These are phyloP conservation scores for Cystobasidium pallidum DNA, from an alignment of 1,284 basidiomycete genomes.

Conservation along the genomic window DNA sequence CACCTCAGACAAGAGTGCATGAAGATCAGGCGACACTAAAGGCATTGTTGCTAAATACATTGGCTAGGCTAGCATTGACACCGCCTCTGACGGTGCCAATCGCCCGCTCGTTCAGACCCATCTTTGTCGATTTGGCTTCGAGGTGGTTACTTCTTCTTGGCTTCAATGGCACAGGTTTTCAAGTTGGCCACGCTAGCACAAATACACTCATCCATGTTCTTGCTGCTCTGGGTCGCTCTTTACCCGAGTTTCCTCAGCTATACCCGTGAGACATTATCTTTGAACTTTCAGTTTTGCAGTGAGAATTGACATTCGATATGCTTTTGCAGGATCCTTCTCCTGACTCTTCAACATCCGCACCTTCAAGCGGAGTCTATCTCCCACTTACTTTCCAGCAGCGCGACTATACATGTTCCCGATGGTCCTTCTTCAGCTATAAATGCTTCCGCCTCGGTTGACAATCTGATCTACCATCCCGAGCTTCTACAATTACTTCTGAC, in stretches of 20 bases:
- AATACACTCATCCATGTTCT: conserved; percentile 44
- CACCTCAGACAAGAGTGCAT: conserved; percentile 9
- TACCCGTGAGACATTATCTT: conserved; percentile 49
- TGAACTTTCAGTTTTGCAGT: too few relatives aligned
- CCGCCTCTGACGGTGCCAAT: conserved; percentile 51
- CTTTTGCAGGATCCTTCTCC: conserved; percentile 21
- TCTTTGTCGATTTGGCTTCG: conserved; percentile 54
- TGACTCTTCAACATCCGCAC: background rate
- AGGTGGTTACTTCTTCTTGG: conserved; percentile 51
- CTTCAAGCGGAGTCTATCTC: conserved; percentile 7
- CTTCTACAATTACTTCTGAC: conserved; percentile 28
- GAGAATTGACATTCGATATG: background rate
- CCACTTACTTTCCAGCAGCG: background rate
- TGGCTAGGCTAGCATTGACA: conserved; percentile 53
- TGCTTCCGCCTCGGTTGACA: conserved; percentile 1
- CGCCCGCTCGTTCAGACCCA: conserved; percentile 52
- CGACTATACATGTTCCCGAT: background rate
- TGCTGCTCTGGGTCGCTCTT: conserved; percentile 49
- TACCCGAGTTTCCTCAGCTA: conserved; percentile 52
- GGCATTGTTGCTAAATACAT: conserved; percentile 48
- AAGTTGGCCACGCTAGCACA: conserved; percentile 3
- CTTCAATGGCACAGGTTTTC: conserved; percentile 40
- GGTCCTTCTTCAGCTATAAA: conserved; percentile 31
- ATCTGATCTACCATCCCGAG: conserved; percentile 17
- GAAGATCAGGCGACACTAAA: conserved; percentile 17